phyloP scores from a whole-genome alignment of 108 stramenopile species.

The Cyclotella baltica region DNA sequence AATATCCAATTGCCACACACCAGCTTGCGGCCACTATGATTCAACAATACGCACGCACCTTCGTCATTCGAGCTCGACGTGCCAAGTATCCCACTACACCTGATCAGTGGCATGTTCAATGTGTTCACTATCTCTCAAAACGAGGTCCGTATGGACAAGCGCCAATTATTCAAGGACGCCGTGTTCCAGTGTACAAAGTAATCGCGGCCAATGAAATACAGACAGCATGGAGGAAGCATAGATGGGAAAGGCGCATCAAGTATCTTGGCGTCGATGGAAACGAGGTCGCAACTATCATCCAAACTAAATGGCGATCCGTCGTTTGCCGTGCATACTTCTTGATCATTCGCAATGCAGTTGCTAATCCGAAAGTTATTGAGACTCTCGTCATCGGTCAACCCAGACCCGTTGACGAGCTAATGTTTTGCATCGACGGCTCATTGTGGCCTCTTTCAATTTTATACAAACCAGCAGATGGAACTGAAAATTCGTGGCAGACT shows the following conservation, averaged over 20 bases:
- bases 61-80: conserved; percentile 15
- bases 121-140: conserved; percentile 40
- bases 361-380: not conserved
- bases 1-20: conserved; percentile 21
- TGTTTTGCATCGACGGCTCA: conserved; percentile 1
- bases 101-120: conserved; percentile 12
- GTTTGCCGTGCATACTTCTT: conserved; percentile 22
- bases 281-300: conserved; percentile 12
- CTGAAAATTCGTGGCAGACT: not conserved
- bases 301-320: conserved; percentile 26
- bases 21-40: conserved; percentile 26
- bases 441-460: not conserved
- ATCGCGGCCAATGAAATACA: conserved; percentile 25
- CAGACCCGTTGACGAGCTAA: not conserved
- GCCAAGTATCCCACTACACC: not conserved
- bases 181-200: not conserved
- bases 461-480: not conserved
- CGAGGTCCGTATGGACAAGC: conserved; percentile 34
- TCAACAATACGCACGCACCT: conserved; percentile 24
- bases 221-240: conserved; percentile 22
- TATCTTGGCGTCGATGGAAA: not conserved
- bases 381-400: not conserved
- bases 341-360: conserved; percentile 4
- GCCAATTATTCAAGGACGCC: not conserved
- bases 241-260: conserved; percentile 18